Base-by-base conservation (phyloP, 139 green algal genomes). In the Tetradesmus obliquus region DNA sequence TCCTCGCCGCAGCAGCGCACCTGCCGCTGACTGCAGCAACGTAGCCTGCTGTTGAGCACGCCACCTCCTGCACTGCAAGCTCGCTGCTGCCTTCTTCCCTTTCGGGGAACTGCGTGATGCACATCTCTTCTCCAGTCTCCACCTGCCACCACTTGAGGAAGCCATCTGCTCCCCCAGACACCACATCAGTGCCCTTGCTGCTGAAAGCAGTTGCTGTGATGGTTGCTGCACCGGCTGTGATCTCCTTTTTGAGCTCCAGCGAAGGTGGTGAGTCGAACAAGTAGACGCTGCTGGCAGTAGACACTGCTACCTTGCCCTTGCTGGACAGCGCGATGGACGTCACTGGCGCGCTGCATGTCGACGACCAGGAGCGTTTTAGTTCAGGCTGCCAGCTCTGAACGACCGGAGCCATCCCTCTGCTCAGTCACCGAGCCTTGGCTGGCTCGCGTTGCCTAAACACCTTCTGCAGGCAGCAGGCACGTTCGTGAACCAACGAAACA, bases 141-240 rank as follows among this genome's bases (percentile, higher is more conserved):
- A 95, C 91, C 66, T 95, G 89, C 94, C 94, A 95, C 94, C 94
- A 95, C 72, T 95, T 95, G 20, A 95, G 60, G 24, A 94, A 95
- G 22, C 94, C 94, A 60, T 95, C 91, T 1, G 87, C 89, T 12
- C 86, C 93, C 8, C 93, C 94, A 51, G 87, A 92, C 15, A 95
- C 86, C 2, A 95, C 69, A 84, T 95, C 74, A 81, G 89, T 51
- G 71, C 94, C 55, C 79, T 90, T 80, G 66, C 76, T 69, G 81
- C 71, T 91, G 60, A 94, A 94, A 9, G 58, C 76, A 54, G 60
- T 55, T 45, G 94, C 94, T 22, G 92, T 94, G 13, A 95, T 90
- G 32, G 55, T 84, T 10, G 92, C 83, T 71, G 90, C 74, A 12
- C 91, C 82, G 15, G 62, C 87, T 51, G 83, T 85, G 9, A 95